Evolutionary conservation across 78 protist species (phyloP).

Genomic region (Planoprotostelium fungivorum): DNA sequence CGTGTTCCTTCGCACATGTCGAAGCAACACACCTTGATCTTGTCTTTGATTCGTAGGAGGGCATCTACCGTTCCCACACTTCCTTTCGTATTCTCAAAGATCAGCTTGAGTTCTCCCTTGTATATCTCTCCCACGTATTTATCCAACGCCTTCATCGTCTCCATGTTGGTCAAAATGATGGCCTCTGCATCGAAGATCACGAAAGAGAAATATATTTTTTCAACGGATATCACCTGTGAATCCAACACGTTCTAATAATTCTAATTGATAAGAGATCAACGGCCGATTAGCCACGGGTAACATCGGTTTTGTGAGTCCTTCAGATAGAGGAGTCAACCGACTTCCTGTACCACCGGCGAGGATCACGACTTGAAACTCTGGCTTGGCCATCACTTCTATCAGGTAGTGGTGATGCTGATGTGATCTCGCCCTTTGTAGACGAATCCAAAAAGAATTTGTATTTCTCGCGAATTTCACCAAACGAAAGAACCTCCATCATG

Average conservation of each 20-base stretch:
- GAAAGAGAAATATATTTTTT: neutral
- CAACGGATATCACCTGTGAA: constrained; percentile 52
- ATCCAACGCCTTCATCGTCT: neutral
- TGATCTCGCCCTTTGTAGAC: too few species aligned
- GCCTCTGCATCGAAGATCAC: neutral
- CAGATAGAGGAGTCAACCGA: neutral
- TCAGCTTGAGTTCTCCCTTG: constrained; percentile 52
- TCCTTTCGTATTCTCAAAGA: constrained; percentile 46
- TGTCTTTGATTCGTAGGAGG: constrained; percentile 49
- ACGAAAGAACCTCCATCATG: too few species aligned
- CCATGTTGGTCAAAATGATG: neutral
- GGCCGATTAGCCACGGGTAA: constrained; percentile 81
- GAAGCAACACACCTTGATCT: constrained; percentile 29
- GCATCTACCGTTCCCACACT: constrained; percentile 62
- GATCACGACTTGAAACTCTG: neutral
- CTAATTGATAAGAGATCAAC: constrained; percentile 70
- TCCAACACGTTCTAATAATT: constrained; percentile 53
- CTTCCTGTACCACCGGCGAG: neutral
- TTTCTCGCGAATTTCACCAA: too few species aligned
- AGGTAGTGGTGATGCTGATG: too few species aligned
- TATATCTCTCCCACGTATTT: constrained; percentile 43
- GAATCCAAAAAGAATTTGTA: too few species aligned
- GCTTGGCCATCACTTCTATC: neutral
- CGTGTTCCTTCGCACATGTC: neutral
- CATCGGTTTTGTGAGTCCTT: constrained; percentile 5